Evolutionary conservation across 2,329 filamentous ascomycete genomes (phyloP).

Genomic region (Thielaviopsis musarum): DNA sequence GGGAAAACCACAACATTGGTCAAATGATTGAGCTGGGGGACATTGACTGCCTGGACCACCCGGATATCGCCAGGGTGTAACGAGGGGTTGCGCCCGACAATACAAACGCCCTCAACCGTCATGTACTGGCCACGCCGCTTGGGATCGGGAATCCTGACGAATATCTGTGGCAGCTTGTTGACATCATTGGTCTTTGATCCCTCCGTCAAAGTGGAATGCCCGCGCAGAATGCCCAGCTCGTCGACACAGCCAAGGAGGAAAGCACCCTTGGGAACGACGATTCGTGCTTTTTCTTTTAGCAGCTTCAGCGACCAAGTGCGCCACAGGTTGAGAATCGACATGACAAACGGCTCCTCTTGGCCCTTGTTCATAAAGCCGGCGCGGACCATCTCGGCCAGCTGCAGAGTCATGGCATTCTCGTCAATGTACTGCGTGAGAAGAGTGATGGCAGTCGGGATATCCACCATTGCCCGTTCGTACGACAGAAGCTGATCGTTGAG

Average conservation of each 20-base stretch:
- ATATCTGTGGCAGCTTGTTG: conserved; percentile 61
- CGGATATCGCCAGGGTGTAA: conserved; percentile 85
- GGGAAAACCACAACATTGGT: conserved; percentile 80
- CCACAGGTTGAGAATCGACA: conserved; percentile 70
- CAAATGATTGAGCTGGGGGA: conserved; percentile 55
- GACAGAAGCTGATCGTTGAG: conserved; percentile 49
- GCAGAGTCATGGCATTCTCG: conserved; percentile 63
- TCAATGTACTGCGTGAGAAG: conserved; percentile 65
- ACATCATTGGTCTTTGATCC: conserved; percentile 26
- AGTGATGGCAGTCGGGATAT: conserved; percentile 44
- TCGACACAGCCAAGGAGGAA: conserved; percentile 82
- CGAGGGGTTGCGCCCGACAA: conserved; percentile 83
- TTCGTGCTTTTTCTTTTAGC: conserved; percentile 82
- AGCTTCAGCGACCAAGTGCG: conserved; percentile 75
- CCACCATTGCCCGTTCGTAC: conserved; percentile 53
- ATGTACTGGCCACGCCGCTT: conserved; percentile 41
- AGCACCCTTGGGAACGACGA: conserved; percentile 65
- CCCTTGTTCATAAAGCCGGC: conserved; percentile 58
- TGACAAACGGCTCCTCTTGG: conserved; percentile 58
- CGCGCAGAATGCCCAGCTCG: conserved; percentile 59
- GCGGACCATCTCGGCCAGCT: conserved; percentile 57
- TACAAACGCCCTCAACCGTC: conserved; percentile 61
- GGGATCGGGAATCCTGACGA: conserved; percentile 58
- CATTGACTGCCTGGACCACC: conserved; percentile 68
- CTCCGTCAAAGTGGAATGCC: conserved; percentile 41